phyloP scores from a whole-genome alignment of 768 basidiomycete species.

The Naganishia friedmannii region DNA sequence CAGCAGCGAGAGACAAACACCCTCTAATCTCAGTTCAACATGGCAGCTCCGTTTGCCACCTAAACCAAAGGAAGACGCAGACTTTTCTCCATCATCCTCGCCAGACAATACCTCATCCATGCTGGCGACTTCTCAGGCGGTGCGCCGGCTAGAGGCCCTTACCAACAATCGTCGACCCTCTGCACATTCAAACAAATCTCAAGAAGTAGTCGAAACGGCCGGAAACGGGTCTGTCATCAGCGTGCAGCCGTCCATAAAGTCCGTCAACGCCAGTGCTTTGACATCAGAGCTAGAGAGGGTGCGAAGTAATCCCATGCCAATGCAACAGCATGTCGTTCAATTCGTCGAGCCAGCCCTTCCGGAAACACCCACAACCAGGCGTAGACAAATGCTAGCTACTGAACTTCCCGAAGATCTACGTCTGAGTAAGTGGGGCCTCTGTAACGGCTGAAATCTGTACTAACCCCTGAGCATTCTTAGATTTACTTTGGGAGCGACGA shows the following conservation, averaged over 20 bases:
- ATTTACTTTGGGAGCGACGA: conserved; percentile 30
- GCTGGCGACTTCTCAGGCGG: conserved; percentile 28
- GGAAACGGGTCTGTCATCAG: neutral
- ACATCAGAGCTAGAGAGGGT: conserved; percentile 18
- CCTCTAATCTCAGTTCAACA: neutral
- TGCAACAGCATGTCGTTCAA: conserved; percentile 62
- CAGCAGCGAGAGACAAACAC: neutral
- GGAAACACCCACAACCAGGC: conserved; percentile 79
- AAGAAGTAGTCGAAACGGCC: neutral
- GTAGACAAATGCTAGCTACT: conserved; percentile 75
- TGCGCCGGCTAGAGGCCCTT: conserved; percentile 32
- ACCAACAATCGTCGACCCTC: conserved; percentile 20
- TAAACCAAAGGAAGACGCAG: conserved; percentile 27
- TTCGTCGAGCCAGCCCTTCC: conserved; percentile 58
- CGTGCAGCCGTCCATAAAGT: neutral
- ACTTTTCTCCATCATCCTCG: conserved; percentile 34
- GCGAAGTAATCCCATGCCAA: conserved; percentile 24
- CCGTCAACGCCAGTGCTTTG: conserved; percentile 7
- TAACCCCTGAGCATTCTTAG: neutral
- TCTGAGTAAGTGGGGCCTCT: conserved; percentile 52
- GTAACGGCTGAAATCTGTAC: neutral
- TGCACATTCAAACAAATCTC: conserved; percentile 7
- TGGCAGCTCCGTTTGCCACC: conserved; percentile 30
- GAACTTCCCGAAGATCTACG: conserved; percentile 82
- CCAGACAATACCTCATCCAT: conserved; percentile 26